These are phyloP conservation scores for Alternaria brassicicola DNA, from an alignment of 2,329 filamentous ascomycete species.

Conservation along the genomic window DNA sequence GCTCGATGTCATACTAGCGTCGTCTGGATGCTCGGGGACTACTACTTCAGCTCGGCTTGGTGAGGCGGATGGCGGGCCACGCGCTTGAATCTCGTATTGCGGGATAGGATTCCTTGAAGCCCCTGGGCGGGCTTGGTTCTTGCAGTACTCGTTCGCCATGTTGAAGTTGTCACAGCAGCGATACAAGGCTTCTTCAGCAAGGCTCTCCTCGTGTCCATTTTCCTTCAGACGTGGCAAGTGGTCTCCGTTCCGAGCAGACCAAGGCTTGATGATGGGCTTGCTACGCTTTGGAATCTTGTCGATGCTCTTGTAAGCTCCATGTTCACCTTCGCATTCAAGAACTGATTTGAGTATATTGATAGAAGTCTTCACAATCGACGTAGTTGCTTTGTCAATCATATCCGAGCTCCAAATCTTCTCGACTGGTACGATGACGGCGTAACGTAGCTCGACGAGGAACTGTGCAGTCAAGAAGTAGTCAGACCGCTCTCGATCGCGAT, in stretches of 20 bases:
- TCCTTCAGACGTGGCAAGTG: constrained; percentile 53
- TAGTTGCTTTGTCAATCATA: constrained; percentile 80
- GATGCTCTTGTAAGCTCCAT: constrained; percentile 64
- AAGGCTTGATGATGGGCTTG: constrained; percentile 57
- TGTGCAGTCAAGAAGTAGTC: constrained; percentile 73
- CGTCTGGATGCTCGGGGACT: constrained; percentile 39
- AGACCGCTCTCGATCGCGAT: constrained; percentile 61
- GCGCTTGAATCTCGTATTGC: constrained; percentile 47
- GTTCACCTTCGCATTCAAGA: constrained; percentile 77
- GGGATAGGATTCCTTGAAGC: constrained; percentile 72
- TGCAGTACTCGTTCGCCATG: constrained; percentile 76
- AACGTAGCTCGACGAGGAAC: constrained; percentile 84
- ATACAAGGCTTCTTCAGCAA: constrained; percentile 81
- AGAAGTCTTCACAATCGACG: constrained; percentile 75
- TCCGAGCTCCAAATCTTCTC: constrained; percentile 83
- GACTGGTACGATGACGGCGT: constrained; percentile 77
- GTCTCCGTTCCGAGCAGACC: constrained; percentile 58
- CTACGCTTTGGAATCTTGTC: constrained; percentile 62
- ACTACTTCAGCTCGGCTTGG: constrained; percentile 44
- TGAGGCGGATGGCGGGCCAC: constrained; percentile 36
- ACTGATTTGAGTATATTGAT: constrained; percentile 84
- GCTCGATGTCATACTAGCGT: constrained; percentile 33
- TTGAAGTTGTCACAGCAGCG: constrained; percentile 72
- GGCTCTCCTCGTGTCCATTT: constrained; percentile 60
- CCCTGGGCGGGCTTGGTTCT: constrained; percentile 63